Percentiles rank a stretch among this genome's conserved stretches.
phyloP scores from a whole-genome alignment of 2,329 filamentous ascomycete genomes.

The Fusarium mundagurra region DNA sequence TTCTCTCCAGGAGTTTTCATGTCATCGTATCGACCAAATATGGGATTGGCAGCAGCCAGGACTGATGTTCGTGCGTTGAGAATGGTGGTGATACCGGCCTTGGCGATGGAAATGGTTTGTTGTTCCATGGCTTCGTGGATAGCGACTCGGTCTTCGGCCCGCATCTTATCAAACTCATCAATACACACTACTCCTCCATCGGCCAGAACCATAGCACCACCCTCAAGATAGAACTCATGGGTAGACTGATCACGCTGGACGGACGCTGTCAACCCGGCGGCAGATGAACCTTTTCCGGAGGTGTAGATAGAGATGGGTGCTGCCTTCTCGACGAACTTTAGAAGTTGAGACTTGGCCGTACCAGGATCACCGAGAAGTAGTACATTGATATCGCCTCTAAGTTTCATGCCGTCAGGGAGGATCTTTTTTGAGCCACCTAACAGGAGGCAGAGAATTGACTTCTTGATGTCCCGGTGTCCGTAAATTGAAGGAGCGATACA shows the following conservation, averaged over 20 bases:
- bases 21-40: constrained; percentile 97
- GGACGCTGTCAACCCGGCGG: constrained; percentile 97
- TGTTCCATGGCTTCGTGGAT: constrained; percentile 99
- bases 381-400: constrained; percentile 98
- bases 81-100: constrained; percentile 98
- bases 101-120: constrained; percentile 98
- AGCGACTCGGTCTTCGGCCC: constrained; percentile 95
- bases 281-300: constrained; percentile 96
- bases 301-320: constrained; percentile 98
- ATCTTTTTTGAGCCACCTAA: constrained; percentile 98
- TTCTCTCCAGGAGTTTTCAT: constrained; percentile 98
- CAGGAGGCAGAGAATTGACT: constrained; percentile 91
- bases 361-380: constrained; percentile 95
- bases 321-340: constrained; percentile 97
- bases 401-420: constrained; percentile 94
- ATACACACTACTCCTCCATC: constrained; percentile 98
- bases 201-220: constrained; percentile 97
- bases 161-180: constrained; percentile 99
- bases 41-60: constrained; percentile 93
- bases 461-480: constrained; percentile 95
- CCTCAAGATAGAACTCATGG: constrained; percentile 96
- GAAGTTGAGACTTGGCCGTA: constrained; percentile 95
- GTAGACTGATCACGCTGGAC: constrained; percentile 93
- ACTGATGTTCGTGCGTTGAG: constrained; percentile 96
- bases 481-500: constrained; percentile 98